Percentiles rank a stretch among this genome's conserved stretches.
Evolutionary conservation across 2,329 filamentous ascomycete genomes (phyloP).

Genomic region (Cephalotrichum gorgonifer): DNA sequence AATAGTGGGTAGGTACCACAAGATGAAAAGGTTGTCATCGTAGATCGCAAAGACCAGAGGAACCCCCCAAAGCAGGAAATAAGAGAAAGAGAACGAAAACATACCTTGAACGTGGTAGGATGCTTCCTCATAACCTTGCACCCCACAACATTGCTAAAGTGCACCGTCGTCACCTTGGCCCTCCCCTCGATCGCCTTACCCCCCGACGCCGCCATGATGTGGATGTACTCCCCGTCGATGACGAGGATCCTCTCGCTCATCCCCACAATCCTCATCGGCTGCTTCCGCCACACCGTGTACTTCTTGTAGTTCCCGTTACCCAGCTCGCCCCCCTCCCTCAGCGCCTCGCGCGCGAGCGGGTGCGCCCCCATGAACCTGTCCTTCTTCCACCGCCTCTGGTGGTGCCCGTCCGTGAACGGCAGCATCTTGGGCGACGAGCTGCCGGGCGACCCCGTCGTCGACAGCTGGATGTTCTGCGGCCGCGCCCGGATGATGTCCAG

Average conservation of each 20-base stretch:
- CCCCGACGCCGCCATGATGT: constrained; percentile 64
- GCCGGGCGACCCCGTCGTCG: constrained; percentile 58
- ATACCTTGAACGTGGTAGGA: constrained; percentile 68
- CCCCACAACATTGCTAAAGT: constrained; percentile 72
- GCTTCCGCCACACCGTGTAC: constrained; percentile 72
- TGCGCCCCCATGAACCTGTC: constrained; percentile 45
- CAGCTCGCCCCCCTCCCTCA: constrained; percentile 48
- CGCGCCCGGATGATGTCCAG: constrained; percentile 66
- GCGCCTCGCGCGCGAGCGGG: constrained; percentile 54
- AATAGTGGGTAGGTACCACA: too few species aligned
- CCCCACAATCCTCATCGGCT: constrained; percentile 70
- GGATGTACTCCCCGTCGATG: constrained; percentile 78
- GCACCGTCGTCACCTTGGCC: constrained; percentile 69
- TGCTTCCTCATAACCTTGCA: constrained; percentile 74
- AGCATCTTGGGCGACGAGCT: constrained; percentile 59
- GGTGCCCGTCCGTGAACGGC: constrained; percentile 31
- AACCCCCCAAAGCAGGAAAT: not conserved
- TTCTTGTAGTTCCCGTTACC: constrained; percentile 55
- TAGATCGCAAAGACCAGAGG: constrained; percentile 1
- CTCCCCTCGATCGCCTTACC: constrained; percentile 55
- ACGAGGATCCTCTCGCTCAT: constrained; percentile 66
- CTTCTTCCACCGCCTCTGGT: constrained; percentile 40
- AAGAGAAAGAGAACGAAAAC: constrained; percentile 11
- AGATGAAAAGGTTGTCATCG: not conserved
- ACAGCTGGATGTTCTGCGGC: constrained; percentile 64